Conservation (phyloP, 768 basidiomycete genomes). For the Leccinum imitatum region DNA sequence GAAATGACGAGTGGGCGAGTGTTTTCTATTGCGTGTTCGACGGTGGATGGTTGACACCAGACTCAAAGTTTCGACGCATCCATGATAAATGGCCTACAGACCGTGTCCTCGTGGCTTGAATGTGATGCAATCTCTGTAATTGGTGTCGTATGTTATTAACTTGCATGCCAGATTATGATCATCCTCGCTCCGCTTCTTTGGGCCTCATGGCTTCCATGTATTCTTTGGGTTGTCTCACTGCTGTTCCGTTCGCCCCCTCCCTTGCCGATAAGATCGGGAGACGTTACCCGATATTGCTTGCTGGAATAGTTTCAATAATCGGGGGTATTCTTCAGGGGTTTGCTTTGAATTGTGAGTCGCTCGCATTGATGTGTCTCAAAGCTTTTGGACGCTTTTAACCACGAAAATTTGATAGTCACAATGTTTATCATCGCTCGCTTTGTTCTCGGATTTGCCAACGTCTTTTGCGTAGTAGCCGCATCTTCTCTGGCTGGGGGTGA, state of each 20-base stretch:
- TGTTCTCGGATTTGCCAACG: constrained; percentile 15
- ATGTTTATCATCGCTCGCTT: constrained; percentile 21
- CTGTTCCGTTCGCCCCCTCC: constrained; percentile 41
- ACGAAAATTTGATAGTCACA: constrained; percentile 2
- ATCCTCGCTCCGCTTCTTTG: neutral
- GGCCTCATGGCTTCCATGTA: constrained; percentile 45
- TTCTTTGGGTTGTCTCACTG: constrained; percentile 56
- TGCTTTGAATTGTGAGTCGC: constrained; percentile 14
- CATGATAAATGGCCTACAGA: neutral
- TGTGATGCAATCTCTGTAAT: neutral
- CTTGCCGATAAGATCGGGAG: constrained; percentile 15
- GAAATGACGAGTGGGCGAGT: neutral
- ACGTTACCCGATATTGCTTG: constrained; percentile 19
- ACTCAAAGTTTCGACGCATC: constrained; percentile 26
- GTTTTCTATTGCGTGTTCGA: neutral
- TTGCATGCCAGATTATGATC: neutral
- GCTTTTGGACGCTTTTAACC: neutral
- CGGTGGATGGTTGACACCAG: neutral
- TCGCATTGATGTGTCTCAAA: neutral
- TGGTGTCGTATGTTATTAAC: neutral
- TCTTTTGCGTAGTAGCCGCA: constrained; percentile 18
- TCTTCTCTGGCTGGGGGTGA: constrained; percentile 22
- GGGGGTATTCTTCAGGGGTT: constrained; percentile 20
- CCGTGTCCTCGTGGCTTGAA: neutral
- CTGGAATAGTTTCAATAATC: constrained; percentile 2